Evolutionary conservation across 2,329 filamentous ascomycete species (phyloP).

Genomic region (Verruconis gallopava): DNA sequence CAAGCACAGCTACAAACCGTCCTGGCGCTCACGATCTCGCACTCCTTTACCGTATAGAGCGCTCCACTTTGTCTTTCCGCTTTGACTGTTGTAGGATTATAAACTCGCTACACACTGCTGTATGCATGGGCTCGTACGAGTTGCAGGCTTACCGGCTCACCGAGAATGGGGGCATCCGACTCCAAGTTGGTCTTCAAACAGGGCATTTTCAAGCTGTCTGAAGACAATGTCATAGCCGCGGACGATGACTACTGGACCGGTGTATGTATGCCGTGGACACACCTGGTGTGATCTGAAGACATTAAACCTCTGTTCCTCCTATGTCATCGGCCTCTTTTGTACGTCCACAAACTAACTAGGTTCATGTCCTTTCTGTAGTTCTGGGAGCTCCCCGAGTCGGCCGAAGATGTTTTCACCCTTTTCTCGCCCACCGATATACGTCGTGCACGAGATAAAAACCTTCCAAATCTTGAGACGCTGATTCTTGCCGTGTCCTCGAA

Average conservation of each 20-base stretch:
- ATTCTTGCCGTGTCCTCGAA: conserved; percentile 73
- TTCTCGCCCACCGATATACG: conserved; percentile 74
- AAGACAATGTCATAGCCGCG: conserved; percentile 73
- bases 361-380: conserved; percentile 44
- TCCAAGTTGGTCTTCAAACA: conserved; percentile 98
- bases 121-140: background rate
- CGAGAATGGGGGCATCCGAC: conserved; percentile 84
- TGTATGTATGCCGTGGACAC: conserved; percentile 37
- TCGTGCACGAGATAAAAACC: conserved; percentile 68
- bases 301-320: background rate
- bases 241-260: conserved; percentile 89
- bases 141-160: too few relatives aligned
- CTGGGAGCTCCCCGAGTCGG: conserved; percentile 91
- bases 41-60: background rate
- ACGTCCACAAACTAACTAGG: background rate
- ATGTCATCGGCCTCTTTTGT: too few relatives aligned
- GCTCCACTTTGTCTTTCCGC: background rate
- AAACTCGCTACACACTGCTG: too few relatives aligned
- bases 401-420: conserved; percentile 92
- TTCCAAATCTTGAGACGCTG: conserved; percentile 82
- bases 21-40: too few relatives aligned
- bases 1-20: too few relatives aligned
- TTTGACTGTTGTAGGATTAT: background rate
- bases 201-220: conserved; percentile 92
- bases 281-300: background rate